These are phyloP conservation scores for Neurospora intermedia DNA, from an alignment of 495 filamentous ascomycete genomes.

Conservation along the genomic window DNA sequence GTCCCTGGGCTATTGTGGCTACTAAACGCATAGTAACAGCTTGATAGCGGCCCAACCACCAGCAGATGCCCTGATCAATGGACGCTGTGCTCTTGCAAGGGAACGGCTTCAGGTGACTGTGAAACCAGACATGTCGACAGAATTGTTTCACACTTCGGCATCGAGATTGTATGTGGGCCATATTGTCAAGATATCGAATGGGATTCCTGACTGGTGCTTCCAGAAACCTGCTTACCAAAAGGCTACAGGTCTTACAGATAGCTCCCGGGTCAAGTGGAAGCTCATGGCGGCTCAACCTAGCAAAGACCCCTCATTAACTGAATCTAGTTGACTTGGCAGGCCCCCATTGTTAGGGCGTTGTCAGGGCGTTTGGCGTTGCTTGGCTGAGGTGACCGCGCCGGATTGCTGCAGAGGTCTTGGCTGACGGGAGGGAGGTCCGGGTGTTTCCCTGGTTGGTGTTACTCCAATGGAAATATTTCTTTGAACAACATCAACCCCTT, in stretches of 20 bases:
- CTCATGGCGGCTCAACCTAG: background rate
- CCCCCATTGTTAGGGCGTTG: background rate
- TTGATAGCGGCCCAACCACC: background rate
- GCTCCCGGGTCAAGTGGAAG: background rate
- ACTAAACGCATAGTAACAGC: background rate
- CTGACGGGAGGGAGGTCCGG: background rate
- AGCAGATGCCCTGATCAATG: background rate
- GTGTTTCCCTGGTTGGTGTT: background rate
- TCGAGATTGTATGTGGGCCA: no score
- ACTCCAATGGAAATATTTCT: background rate
- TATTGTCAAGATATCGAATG: background rate
- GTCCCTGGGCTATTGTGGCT: background rate
- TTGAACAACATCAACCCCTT: background rate
- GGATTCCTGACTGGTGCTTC: background rate
- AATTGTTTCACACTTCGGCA: background rate
- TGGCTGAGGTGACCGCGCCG: background rate
- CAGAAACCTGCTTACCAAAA: background rate
- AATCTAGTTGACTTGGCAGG: background rate
- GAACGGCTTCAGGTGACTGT: background rate
- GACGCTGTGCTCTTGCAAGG: background rate
- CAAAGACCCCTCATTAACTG: background rate
- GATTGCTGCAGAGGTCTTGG: background rate
- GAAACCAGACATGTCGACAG: background rate
- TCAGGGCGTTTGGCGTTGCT: background rate
- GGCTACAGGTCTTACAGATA: background rate